Percentiles rank a stretch among this genome's conserved stretches.
phyloP scores from a whole-genome alignment of 1,284 basidiomycete genomes.

The Melampsora larici-populina region DNA sequence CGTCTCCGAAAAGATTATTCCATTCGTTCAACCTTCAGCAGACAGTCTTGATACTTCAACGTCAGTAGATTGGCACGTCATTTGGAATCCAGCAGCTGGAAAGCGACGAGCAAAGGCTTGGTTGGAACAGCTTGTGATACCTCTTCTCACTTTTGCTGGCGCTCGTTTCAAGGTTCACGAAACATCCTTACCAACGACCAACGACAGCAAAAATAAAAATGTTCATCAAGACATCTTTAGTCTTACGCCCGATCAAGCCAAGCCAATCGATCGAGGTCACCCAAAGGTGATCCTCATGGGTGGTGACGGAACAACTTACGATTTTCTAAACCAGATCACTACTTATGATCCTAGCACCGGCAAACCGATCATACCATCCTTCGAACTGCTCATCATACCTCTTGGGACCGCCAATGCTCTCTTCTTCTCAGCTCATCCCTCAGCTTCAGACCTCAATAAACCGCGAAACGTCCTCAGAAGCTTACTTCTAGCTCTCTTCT shows the following conservation, averaged over 20 bases:
- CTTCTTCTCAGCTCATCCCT: constrained; percentile 62
- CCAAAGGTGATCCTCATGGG: constrained; percentile 54
- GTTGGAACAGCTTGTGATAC: constrained; percentile 20
- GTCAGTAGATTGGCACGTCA: constrained; percentile 6
- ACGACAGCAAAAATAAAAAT: not conserved
- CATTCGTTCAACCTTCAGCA: constrained; percentile 11
- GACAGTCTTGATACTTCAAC: not conserved
- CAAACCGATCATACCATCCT: constrained; percentile 18
- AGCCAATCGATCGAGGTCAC: not conserved
- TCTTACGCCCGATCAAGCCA: not conserved
- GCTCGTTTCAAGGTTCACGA: not conserved
- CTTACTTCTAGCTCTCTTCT: constrained; percentile 53
- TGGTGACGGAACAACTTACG: constrained; percentile 86
- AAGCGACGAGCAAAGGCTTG: constrained; percentile 15
- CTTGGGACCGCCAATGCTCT: constrained; percentile 92
- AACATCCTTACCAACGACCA: not conserved
- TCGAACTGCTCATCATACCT: constrained; percentile 59
- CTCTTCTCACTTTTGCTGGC: constrained; percentile 24
- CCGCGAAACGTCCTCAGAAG: constrained; percentile 56
- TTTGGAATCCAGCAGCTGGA: constrained; percentile 33
- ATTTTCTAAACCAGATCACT: constrained; percentile 67
- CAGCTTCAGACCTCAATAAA: constrained; percentile 52
- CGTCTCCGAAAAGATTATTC: constrained; percentile 30
- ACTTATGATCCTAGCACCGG: constrained; percentile 47
- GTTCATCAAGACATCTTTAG: not conserved